Conservation (phyloP, 768 basidiomycete genomes). For the Collybiopsis confluens region DNA sequence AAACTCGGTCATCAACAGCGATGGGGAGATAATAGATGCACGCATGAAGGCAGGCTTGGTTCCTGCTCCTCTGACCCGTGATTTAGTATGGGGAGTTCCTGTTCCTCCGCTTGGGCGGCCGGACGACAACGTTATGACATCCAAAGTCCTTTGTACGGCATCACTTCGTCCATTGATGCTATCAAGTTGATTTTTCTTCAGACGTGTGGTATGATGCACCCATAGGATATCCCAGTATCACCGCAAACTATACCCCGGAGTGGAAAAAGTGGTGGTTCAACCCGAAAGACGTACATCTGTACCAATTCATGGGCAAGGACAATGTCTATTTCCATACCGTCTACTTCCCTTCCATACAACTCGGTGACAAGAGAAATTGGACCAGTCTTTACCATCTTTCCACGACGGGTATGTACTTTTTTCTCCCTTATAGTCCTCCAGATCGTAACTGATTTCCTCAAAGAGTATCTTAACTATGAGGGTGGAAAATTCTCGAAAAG, state of each 20-base stretch:
- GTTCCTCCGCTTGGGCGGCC: conserved; percentile 73
- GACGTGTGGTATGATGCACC: conserved; percentile 86
- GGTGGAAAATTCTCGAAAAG: conserved; percentile 99
- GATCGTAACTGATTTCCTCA: not conserved
- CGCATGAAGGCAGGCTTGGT: conserved; percentile 81
- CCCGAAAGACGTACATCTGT: conserved; percentile 81
- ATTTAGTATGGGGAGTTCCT: conserved; percentile 94
- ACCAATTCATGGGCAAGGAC: conserved; percentile 99
- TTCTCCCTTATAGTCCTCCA: not conserved
- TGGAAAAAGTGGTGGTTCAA: conserved; percentile 99
- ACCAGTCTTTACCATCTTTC: conserved; percentile 92
- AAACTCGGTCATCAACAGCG: conserved; percentile 85
- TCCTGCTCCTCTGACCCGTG: conserved; percentile 89
- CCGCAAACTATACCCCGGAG: conserved; percentile 88
- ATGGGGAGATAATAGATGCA: conserved; percentile 87
- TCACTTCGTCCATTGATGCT: not conserved
- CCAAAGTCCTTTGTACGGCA: conserved; percentile 90
- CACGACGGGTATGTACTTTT: conserved; percentile 71
- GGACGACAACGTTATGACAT: conserved; percentile 80
- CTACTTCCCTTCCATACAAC: conserved; percentile 85
- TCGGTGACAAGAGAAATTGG: conserved; percentile 91
- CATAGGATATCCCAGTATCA: conserved; percentile 96
- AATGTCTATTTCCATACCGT: conserved; percentile 98
- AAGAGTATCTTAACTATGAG: conserved; percentile 97
- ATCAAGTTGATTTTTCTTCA: not conserved